These are phyloP conservation scores for Byssothecium circinans DNA, from an alignment of 2,329 filamentous ascomycete genomes.

Conservation along the genomic window DNA sequence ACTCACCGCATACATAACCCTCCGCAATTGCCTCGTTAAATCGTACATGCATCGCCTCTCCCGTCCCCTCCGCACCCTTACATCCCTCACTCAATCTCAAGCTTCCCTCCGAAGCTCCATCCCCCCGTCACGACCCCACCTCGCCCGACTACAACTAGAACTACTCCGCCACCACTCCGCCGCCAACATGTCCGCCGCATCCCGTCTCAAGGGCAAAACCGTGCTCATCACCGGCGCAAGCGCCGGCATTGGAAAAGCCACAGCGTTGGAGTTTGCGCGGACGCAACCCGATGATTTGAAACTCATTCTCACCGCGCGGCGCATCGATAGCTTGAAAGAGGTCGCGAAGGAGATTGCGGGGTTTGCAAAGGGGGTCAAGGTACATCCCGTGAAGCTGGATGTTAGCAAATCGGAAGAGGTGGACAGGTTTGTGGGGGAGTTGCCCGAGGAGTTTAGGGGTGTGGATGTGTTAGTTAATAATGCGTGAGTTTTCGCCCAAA, in stretches of 20 bases:
- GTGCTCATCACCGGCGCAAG: constrained; percentile 89
- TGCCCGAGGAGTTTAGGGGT: constrained; percentile 81
- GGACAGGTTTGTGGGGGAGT: constrained; percentile 66
- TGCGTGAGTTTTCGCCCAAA: constrained; percentile 63
- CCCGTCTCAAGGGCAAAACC: constrained; percentile 91
- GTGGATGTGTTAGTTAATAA: constrained; percentile 95
- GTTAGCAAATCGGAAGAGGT: constrained; percentile 80
- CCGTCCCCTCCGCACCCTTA: constrained; percentile 18
- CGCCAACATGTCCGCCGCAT: constrained; percentile 70
- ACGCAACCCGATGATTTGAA: constrained; percentile 78
- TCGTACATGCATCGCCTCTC: constrained; percentile 26
- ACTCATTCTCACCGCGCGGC: constrained; percentile 85
- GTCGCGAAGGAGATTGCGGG: constrained; percentile 74
- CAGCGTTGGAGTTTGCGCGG: constrained; percentile 89
- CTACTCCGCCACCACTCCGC: constrained; percentile 31
- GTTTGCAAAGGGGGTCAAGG: constrained; percentile 73
- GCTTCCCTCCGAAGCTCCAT: constrained; percentile 9
- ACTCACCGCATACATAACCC: background rate
- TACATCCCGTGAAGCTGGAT: constrained; percentile 82
- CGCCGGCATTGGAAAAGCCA: constrained; percentile 82
- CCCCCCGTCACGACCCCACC: constrained; percentile 13
- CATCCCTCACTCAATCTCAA: constrained; percentile 12
- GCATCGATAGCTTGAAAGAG: constrained; percentile 75
- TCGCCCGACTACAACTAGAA: constrained; percentile 10
- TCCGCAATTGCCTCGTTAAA: constrained; percentile 6